These are phyloP conservation scores for Pouteria campechiana DNA, from an alignment of 179 eudicot genomes.

Conservation along the genomic window DNA sequence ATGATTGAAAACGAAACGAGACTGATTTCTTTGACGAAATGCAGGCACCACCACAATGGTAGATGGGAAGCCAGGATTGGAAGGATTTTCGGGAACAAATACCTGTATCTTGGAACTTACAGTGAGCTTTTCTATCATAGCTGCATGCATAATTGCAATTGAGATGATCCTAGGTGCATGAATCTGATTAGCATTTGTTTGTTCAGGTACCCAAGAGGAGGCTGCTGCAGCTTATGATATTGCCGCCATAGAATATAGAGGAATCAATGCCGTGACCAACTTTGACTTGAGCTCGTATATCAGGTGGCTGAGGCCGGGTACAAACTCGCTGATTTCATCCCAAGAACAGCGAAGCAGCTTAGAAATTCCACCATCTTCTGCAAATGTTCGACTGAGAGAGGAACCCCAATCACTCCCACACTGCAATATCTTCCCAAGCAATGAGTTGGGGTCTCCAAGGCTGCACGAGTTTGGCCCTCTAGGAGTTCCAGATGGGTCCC, in stretches of 20 bases:
- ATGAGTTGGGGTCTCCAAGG: constrained; percentile 1
- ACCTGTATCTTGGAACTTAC: constrained; percentile 43
- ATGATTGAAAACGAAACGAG: too few relatives aligned
- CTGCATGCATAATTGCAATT: too few relatives aligned
- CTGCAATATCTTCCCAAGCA: background rate
- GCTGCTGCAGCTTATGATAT: constrained; percentile 41
- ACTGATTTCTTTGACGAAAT: background rate
- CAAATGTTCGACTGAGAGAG: constrained; percentile 1
- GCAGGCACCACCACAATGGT: constrained; percentile 49
- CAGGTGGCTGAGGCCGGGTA: constrained; percentile 27
- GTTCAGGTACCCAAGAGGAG: constrained; percentile 39
- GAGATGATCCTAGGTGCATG: background rate
- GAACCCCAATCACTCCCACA: constrained; percentile 3
- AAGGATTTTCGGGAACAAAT: constrained; percentile 45
- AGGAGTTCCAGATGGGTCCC: too few relatives aligned
- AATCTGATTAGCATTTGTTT: background rate
- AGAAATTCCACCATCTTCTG: background rate
- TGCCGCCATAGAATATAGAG: constrained; percentile 37
- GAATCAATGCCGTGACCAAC: constrained; percentile 34
- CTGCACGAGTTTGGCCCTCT: too few relatives aligned
- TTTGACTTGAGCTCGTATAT: constrained; percentile 35
- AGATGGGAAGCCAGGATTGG: constrained; percentile 59
- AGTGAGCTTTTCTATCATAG: constrained; percentile 12
- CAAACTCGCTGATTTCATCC: constrained; percentile 3
- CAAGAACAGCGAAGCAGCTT: constrained; percentile 1